Evolutionary conservation across 768 basidiomycete species (phyloP), one percentile per base, ranked within the genome.

Genomic region (Udeniomyces megalosporus): DNA sequence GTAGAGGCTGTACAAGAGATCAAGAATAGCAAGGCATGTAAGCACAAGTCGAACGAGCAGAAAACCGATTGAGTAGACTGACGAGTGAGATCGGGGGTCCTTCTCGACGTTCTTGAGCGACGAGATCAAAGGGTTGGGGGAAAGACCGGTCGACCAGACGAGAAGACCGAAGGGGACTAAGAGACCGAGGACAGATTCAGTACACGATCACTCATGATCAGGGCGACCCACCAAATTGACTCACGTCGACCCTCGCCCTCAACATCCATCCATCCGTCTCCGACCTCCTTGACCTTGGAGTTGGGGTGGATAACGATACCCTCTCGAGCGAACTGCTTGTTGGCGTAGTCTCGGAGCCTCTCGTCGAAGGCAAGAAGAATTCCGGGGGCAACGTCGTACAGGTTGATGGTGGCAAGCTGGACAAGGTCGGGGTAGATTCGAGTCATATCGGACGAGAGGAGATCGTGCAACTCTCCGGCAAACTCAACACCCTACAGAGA

Each of bases 91-190:
- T 71, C 78, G 81, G 15, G 76, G 74, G 63, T 86, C 77, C 69
- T 86, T 87, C 69, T 78, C 75, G 2, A 84, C 75, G 50, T 79
- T 81, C 7, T 74, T 71, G 51, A 88, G 79, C 0, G 79, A 77
- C 63, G 78, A 73, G 56, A 90, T 79, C 29, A 91, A 75, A 7
- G 89, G 88, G 70, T 90, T 91, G 3, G 86, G 81, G 5, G 86
- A 79, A 2, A 91, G 76, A 1, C 88, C 89, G 2, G 89, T 91
- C 64, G 83, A 84, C 88, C 88, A 91, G 17, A 91, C 86, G 12
- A 88, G 78, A 24, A 91, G 75, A 28, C 89, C 88, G 71, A 84
- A 86, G 6, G 81, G 82, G 42, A 88, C 87, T 87, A 63, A 14
- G 34, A 32, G 31, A 15, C 50, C 42, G 55, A 35, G 31, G 44